Conservation (phyloP, 495 filamentous ascomycete genomes). For the Podospora appendiculata region DNA sequence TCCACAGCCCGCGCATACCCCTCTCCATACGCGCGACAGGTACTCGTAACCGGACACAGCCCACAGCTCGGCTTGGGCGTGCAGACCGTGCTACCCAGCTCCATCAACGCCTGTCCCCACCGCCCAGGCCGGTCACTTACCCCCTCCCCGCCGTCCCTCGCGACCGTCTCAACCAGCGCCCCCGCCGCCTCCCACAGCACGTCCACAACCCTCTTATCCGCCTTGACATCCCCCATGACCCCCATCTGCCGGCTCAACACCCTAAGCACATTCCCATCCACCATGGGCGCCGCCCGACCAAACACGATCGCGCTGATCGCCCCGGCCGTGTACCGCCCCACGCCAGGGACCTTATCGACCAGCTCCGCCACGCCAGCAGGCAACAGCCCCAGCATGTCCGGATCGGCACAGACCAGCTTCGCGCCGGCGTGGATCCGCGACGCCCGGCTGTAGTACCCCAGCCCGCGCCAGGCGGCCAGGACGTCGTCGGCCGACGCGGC, state of each 20-base stretch:
- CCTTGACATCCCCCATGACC: slow-evolving; percentile 31
- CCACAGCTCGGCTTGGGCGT: slow-evolving; percentile 38
- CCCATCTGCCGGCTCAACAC: slow-evolving; percentile 38
- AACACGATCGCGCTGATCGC: slow-evolving; percentile 41
- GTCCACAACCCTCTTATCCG: slow-evolving; percentile 27
- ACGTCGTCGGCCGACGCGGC: slow-evolving; percentile 29
- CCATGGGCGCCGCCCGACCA: slow-evolving; percentile 33
- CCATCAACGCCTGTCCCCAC: slow-evolving; percentile 44
- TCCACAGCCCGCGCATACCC: slow-evolving; percentile 21
- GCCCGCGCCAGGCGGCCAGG: slow-evolving; percentile 29
- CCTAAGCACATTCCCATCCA: slow-evolving; percentile 41
- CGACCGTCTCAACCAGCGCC: slow-evolving; percentile 28
- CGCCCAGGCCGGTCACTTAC: slow-evolving; percentile 30
- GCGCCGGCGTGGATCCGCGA: slow-evolving; percentile 32
- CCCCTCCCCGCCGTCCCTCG: slow-evolving; percentile 15
- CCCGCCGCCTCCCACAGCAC: slow-evolving; percentile 36
- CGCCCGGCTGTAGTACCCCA: slow-evolving; percentile 40
- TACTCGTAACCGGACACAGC: slow-evolving; percentile 31
- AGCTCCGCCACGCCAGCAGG: slow-evolving; percentile 23
- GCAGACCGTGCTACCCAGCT: slow-evolving; percentile 40
- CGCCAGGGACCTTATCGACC: slow-evolving; percentile 28
- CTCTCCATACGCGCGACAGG: slow-evolving; percentile 34
- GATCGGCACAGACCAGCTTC: slow-evolving; percentile 20
- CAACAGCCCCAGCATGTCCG: slow-evolving; percentile 19
- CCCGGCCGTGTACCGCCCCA: slow-evolving; percentile 40